Percentiles rank a stretch among this genome's conserved stretches.
phyloP scores from a whole-genome alignment of 805 yeast genomes.

The Candida verbasci region DNA sequence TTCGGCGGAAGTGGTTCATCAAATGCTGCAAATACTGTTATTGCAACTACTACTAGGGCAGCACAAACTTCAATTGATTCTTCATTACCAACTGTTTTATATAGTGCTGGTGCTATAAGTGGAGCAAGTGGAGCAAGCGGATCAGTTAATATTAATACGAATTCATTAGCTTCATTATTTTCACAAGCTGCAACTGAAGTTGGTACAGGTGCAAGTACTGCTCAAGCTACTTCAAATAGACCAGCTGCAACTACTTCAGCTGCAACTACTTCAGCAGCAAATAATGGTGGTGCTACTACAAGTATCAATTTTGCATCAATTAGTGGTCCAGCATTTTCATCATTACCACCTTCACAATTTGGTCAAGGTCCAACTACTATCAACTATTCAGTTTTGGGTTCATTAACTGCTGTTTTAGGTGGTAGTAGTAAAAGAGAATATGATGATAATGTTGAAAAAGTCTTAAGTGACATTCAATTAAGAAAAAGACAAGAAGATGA shows the following conservation, averaged over 20 bases:
- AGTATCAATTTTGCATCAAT: conserved; percentile 1
- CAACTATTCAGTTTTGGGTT: conserved; percentile 5
- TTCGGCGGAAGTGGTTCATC: conserved; percentile 4
- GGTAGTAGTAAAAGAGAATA: conserved; percentile 5
- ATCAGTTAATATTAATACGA: neutral
- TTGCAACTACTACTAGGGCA: neutral
- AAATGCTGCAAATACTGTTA: neutral
- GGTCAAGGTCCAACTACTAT: conserved; percentile 7
- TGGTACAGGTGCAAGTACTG: conserved; percentile 1
- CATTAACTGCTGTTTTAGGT: conserved; percentile 4
- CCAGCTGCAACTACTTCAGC: neutral
- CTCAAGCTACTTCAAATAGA: conserved; percentile 1
- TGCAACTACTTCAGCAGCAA: conserved; percentile 1
- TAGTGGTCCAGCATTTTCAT: conserved; percentile 7
- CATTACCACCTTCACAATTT: conserved; percentile 6
- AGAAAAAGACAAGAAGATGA: conserved; percentile 5
- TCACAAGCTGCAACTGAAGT: conserved; percentile 1
- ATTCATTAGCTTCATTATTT: conserved; percentile 1
- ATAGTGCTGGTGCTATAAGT: conserved; percentile 1
- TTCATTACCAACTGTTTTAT: conserved; percentile 4
- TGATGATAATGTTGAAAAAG: conserved; percentile 4
- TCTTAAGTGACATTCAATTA: neutral
- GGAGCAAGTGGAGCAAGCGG: neutral
- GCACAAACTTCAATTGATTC: neutral
- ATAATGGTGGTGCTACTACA: conserved; percentile 1